A percentile compares a stretch with the other conserved stretches of the same genome.
phyloP scores from a whole-genome alignment of 345 rosid species.

The Erucastrum elatum region DNA sequence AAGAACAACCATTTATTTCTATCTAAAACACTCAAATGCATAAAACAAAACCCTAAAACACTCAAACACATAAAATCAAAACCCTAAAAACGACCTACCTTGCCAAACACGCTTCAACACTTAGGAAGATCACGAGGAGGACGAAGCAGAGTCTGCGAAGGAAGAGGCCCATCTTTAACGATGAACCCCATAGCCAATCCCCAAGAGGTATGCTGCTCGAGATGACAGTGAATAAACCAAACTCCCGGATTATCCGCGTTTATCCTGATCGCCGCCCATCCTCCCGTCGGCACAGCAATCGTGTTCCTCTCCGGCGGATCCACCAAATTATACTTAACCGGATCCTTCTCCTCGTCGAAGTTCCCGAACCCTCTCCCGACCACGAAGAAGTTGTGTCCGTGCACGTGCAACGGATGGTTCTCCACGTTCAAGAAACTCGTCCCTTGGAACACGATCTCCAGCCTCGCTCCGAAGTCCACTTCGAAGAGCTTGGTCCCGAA shows the following conservation, averaged over 20 bases:
- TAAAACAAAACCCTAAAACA: not conserved
- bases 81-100: not conserved
- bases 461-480: conserved; percentile 45
- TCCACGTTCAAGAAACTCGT: conserved; percentile 51
- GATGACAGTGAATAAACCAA: conserved; percentile 78
- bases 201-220: conserved; percentile 63
- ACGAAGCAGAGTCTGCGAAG: conserved; percentile 42
- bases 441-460: conserved; percentile 66
- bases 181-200: conserved; percentile 64
- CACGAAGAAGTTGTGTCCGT: conserved; percentile 65
- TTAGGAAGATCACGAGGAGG: conserved; percentile 64
- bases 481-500: conserved; percentile 48
- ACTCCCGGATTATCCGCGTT: conserved; percentile 76
- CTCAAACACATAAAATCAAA: not conserved
- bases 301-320: conserved; percentile 77
- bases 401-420: conserved; percentile 80
- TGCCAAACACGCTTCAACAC: conserved; percentile 36
- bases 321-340: conserved; percentile 48
- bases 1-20: not conserved
- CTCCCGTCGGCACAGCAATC: conserved; percentile 61
- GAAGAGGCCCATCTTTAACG: conserved; percentile 48
- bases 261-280: conserved; percentile 70
- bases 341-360: conserved; percentile 49
- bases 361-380: conserved; percentile 74
- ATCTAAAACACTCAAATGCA: not conserved